Percentiles rank a stretch among this genome's conserved stretches.
Conservation (phyloP, 1,284 basidiomycete species). For the Ustilago xerochloae region DNA sequence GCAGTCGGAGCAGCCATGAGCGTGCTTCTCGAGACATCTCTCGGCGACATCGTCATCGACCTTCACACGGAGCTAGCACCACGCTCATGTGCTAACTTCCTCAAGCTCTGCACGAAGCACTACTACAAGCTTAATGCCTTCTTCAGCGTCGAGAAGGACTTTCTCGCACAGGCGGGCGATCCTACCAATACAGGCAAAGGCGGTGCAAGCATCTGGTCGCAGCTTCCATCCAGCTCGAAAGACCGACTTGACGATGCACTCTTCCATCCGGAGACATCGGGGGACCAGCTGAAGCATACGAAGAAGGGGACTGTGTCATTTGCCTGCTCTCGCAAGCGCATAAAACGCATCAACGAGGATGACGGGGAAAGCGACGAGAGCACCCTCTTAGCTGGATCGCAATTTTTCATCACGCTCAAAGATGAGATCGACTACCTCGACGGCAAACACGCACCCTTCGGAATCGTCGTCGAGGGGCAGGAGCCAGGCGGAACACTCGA, state of each 20-base stretch:
- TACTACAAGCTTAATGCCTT: conserved; percentile 96
- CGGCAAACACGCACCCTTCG: conserved; percentile 94
- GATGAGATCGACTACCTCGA: conserved; percentile 94
- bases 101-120: conserved; percentile 95
- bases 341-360: background rate
- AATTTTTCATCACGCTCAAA: conserved; percentile 93
- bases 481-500: conserved; percentile 79
- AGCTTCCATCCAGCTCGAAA: conserved; percentile 68
- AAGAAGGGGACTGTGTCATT: conserved; percentile 84
- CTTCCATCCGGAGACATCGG: conserved; percentile 81
- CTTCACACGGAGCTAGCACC: conserved; percentile 91
- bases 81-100: conserved; percentile 89
- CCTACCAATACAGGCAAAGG: conserved; percentile 94
- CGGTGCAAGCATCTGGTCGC: conserved; percentile 38
- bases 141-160: conserved; percentile 88
- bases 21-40: conserved; percentile 92
- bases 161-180: conserved; percentile 93
- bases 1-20: conserved; percentile 76
- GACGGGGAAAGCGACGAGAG: conserved; percentile 74
- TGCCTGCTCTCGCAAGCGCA: conserved; percentile 33
- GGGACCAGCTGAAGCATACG: conserved; percentile 81
- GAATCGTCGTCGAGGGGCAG: conserved; percentile 91
- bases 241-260: conserved; percentile 73
- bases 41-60: conserved; percentile 96
- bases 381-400: conserved; percentile 87